Evolutionary conservation across 2,329 filamentous ascomycete genomes (phyloP).

Genomic region (Cladosporium sp.): DNA sequence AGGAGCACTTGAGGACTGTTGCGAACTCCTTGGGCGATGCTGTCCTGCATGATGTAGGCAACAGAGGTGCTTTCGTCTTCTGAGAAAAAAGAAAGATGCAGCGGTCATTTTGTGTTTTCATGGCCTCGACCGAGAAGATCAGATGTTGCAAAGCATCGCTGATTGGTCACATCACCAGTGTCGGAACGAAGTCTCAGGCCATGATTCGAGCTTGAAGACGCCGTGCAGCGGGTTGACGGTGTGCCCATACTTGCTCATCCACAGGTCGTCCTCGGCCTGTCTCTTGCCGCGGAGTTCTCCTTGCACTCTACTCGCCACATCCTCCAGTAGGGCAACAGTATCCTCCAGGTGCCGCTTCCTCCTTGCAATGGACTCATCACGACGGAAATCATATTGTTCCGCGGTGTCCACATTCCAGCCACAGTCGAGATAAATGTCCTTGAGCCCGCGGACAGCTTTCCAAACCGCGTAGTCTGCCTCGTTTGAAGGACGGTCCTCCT

Average conservation of each 20-base stretch:
- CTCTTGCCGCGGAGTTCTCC: background rate
- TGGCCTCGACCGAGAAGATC: too few species aligned
- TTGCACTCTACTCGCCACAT: background rate
- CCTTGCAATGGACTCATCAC: background rate
- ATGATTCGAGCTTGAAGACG: too few species aligned
- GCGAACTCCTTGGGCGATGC: constrained; percentile 6
- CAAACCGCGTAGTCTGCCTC: background rate
- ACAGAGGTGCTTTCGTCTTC: constrained; percentile 6
- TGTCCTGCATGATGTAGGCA: background rate
- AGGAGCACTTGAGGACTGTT: background rate
- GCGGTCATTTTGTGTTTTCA: too few species aligned
- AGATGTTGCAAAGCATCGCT: too few species aligned
- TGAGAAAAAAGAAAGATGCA: background rate
- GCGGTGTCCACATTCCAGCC: background rate
- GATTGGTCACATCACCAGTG: too few species aligned
- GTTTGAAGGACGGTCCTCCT: background rate
- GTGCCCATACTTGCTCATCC: background rate
- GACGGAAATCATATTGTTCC: background rate
- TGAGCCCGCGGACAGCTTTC: background rate
- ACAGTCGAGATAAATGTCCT: background rate
- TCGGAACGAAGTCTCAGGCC: too few species aligned
- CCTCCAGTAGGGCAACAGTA: background rate
- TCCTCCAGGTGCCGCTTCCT: background rate
- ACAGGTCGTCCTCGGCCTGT: background rate
- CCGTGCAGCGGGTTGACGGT: background rate